A percentile compares a stretch with the other conserved stretches of the same genome.
phyloP scores from a whole-genome alignment of 1,284 basidiomycete species.

The Megacollybia platyphylla region DNA sequence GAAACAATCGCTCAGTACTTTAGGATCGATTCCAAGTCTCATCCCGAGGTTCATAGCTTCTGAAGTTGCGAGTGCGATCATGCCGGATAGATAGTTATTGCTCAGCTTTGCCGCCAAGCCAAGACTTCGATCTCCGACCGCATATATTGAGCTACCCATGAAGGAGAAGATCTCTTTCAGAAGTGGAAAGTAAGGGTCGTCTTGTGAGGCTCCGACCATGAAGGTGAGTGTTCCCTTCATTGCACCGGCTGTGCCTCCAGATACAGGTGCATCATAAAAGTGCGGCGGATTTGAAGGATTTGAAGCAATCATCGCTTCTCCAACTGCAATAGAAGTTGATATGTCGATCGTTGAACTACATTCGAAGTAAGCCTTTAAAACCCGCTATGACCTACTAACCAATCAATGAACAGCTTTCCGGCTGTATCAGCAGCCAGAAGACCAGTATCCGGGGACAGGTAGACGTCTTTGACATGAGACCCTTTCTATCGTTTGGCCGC shows the following conservation, averaged over 20 bases:
- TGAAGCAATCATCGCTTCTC: slow-evolving; percentile 13
- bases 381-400: slow-evolving; percentile 11
- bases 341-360: slow-evolving; percentile 28
- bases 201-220: slow-evolving; percentile 20
- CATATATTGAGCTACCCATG: slow-evolving; percentile 21
- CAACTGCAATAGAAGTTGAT: slow-evolving; percentile 18
- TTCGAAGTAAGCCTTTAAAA: neutral
- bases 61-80: slow-evolving; percentile 24
- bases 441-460: slow-evolving; percentile 17
- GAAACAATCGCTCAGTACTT: slow-evolving; percentile 20
- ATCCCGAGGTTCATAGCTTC: slow-evolving; percentile 30
- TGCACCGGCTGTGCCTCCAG: slow-evolving; percentile 26
- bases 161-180: slow-evolving; percentile 16
- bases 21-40: slow-evolving; percentile 23
- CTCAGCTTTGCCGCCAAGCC: slow-evolving; percentile 26
- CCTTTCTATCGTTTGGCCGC: slow-evolving; percentile 7
- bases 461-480: slow-evolving; percentile 21
- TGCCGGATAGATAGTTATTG: slow-evolving; percentile 26
- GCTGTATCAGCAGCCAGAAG: slow-evolving; percentile 18
- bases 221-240: slow-evolving; percentile 21
- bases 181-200: slow-evolving; percentile 17
- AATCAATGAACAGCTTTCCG: slow-evolving; percentile 26
- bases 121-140: slow-evolving; percentile 20
- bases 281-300: slow-evolving; percentile 10
- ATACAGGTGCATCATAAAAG: slow-evolving; percentile 25